phyloP scores from a whole-genome alignment of 108 stramenopile genomes.

The Pseudonitzschia multistriata region DNA sequence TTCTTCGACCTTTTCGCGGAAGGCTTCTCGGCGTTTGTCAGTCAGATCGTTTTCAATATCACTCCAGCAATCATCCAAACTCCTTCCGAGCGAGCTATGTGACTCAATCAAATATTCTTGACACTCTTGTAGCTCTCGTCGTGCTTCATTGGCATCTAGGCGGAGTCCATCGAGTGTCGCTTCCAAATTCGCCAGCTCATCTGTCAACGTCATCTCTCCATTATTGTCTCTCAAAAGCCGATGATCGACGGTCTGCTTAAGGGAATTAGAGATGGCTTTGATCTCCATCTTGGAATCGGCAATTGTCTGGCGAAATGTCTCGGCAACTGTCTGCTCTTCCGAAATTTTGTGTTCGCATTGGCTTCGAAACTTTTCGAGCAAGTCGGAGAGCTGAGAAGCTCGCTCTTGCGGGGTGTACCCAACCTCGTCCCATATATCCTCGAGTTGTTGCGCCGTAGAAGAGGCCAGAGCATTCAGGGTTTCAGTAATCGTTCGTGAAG shows the following conservation, averaged over 20 bases:
- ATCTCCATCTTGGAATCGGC: conserved; percentile 58
- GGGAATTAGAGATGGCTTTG: conserved; percentile 38
- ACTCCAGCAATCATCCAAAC: conserved; percentile 52
- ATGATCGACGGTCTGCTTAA: conserved; percentile 53
- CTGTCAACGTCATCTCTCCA: conserved; percentile 47
- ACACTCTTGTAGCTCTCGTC: conserved; percentile 48
- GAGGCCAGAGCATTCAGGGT: conserved; percentile 50
- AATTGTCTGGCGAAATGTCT: conserved; percentile 81
- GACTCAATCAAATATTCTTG: conserved; percentile 55
- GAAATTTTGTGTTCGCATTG: conserved; percentile 71
- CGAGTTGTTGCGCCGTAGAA: conserved; percentile 67
- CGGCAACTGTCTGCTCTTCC: conserved; percentile 68
- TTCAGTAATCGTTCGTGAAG: conserved; percentile 56
- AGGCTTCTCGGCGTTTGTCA: conserved; percentile 44
- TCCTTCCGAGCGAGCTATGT: conserved; percentile 54
- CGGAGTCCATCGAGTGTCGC: conserved; percentile 58
- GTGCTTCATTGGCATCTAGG: conserved; percentile 35
- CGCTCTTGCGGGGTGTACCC: conserved; percentile 82
- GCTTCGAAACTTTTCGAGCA: conserved; percentile 56
- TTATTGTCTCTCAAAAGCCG: conserved; percentile 34
- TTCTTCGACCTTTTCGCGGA: conserved; percentile 65
- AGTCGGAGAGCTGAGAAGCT: conserved; percentile 63
- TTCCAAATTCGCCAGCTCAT: conserved; percentile 61
- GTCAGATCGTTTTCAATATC: conserved; percentile 74
- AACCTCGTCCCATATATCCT: conserved; percentile 79